Conservation (phyloP, 2,329 filamentous ascomycete species). For the Blastomyces parvus region DNA sequence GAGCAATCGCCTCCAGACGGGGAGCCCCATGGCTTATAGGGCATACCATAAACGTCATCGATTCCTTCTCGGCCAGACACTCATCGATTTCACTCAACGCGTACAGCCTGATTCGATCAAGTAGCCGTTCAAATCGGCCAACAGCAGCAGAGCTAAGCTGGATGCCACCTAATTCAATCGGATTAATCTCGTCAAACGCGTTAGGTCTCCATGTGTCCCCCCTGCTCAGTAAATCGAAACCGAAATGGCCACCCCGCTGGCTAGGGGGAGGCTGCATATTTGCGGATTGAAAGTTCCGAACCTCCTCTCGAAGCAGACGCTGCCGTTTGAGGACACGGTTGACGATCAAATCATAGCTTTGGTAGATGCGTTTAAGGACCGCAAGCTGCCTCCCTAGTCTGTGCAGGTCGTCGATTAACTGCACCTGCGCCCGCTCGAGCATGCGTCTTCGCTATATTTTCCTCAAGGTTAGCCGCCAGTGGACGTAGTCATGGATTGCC, state of each 20-base stretch:
- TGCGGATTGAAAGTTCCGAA: slow-evolving; percentile 18
- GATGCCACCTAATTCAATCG: slow-evolving; percentile 30
- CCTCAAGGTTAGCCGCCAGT: neutral
- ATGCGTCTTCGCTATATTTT: slow-evolving; percentile 42
- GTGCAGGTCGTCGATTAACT: slow-evolving; percentile 45
- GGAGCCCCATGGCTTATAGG: neutral
- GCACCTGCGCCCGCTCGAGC: slow-evolving; percentile 42
- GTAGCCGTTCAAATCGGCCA: slow-evolving; percentile 51
- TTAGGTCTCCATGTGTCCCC: slow-evolving; percentile 5
- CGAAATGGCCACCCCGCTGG: neutral
- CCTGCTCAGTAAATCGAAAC: slow-evolving; percentile 5
- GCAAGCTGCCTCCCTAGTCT: slow-evolving; percentile 52
- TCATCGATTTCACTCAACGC: slow-evolving; percentile 55
- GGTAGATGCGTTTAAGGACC: slow-evolving; percentile 53
- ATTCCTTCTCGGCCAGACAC: slow-evolving; percentile 59
- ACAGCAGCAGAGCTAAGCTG: slow-evolving; percentile 41
- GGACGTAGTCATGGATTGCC: neutral
- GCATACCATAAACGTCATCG: slow-evolving; percentile 56
- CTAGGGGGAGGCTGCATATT: slow-evolving; percentile 13
- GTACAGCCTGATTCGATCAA: slow-evolving; percentile 53
- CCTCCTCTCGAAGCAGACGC: slow-evolving; percentile 30
- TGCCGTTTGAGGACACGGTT: slow-evolving; percentile 49
- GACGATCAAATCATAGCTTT: slow-evolving; percentile 53
- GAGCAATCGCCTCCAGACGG: no score
- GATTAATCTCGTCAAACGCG: slow-evolving; percentile 6